Conservation (phyloP, 2,329 filamentous ascomycete genomes). For the Drechslera avenae region DNA sequence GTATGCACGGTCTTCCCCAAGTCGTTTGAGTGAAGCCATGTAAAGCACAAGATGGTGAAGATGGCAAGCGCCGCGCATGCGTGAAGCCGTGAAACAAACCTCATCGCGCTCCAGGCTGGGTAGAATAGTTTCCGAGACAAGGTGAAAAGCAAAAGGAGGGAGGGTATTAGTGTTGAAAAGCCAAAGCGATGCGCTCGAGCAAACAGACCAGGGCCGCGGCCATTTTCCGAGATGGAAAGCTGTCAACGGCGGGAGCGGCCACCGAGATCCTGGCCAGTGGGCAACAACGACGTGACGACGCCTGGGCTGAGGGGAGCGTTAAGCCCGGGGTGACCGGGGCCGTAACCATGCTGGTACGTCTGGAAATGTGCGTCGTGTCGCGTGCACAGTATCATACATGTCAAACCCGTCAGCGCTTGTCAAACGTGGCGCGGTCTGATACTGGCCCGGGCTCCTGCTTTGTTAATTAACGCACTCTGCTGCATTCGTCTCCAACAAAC, state of each 20-base stretch:
- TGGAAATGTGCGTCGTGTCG: conserved; percentile 22
- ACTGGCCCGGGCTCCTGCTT: too few species aligned
- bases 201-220: conserved; percentile 13
- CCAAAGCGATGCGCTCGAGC: neutral
- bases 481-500: too few species aligned
- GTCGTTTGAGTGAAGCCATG: conserved; percentile 36
- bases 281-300: conserved; percentile 30
- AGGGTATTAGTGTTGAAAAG: neutral
- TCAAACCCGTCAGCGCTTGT: conserved; percentile 1
- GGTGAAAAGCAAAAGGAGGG: neutral
- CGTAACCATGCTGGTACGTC: conserved; percentile 10
- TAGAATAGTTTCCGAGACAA: neutral
- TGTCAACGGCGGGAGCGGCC: conserved; percentile 7
- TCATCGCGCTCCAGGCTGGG: conserved; percentile 25
- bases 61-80: conserved; percentile 30
- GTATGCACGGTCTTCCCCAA: conserved; percentile 35
- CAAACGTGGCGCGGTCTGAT: neutral
- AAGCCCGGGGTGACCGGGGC: conserved; percentile 7
- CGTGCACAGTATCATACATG: conserved; percentile 12
- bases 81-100: conserved; percentile 41
- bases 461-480: too few species aligned
- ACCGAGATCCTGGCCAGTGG: conserved; percentile 22
- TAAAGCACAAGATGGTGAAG: conserved; percentile 38
- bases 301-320: conserved; percentile 9
- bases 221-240: conserved; percentile 23